Conservation (phyloP, 192 early-diverging fungal species). For the Umbelopsis vinacea region DNA sequence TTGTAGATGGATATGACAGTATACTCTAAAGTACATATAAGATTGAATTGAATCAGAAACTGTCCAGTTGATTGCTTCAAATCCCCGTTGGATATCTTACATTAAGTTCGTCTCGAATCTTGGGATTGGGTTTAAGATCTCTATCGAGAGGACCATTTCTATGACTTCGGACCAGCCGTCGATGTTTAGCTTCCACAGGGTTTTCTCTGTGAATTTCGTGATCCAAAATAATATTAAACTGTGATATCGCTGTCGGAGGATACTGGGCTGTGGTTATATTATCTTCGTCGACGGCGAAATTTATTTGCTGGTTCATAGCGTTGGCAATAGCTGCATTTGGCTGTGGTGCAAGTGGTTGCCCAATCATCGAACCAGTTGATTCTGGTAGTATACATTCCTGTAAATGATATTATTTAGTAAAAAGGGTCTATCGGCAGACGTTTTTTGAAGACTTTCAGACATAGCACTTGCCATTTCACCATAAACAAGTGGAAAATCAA, state of each 20-base stretch:
- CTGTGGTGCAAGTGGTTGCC: slow-evolving; percentile 21
- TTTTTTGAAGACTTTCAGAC: too few species aligned
- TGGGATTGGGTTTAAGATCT: slow-evolving; percentile 97
- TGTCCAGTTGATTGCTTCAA: too few species aligned
- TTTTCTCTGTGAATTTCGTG: slow-evolving; percentile 91
- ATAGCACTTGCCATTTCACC: slow-evolving; percentile 73
- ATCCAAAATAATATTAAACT: slow-evolving; percentile 64
- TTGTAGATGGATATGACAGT: slow-evolving; percentile 89
- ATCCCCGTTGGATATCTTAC: slow-evolving; percentile 43
- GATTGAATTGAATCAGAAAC: neutral
- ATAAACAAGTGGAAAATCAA: slow-evolving; percentile 96
- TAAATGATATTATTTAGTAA: neutral
- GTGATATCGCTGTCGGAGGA: slow-evolving; percentile 1
- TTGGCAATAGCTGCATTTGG: slow-evolving; percentile 22
- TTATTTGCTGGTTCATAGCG: slow-evolving; percentile 27
- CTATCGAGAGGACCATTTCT: slow-evolving; percentile 88
- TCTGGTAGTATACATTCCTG: slow-evolving; percentile 63
- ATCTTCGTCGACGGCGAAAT: slow-evolving; percentile 1
- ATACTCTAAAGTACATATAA: slow-evolving; percentile 64
- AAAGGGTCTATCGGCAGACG: too few species aligned
- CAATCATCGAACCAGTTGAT: slow-evolving; percentile 14
- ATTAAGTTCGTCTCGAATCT: slow-evolving; percentile 95
- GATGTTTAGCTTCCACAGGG: slow-evolving; percentile 94
- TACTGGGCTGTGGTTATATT: neutral
- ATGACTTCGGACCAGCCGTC: slow-evolving; percentile 87